These are phyloP conservation scores for Plantago major DNA, from an alignment of 257 asterid genomes.

Conservation along the genomic window DNA sequence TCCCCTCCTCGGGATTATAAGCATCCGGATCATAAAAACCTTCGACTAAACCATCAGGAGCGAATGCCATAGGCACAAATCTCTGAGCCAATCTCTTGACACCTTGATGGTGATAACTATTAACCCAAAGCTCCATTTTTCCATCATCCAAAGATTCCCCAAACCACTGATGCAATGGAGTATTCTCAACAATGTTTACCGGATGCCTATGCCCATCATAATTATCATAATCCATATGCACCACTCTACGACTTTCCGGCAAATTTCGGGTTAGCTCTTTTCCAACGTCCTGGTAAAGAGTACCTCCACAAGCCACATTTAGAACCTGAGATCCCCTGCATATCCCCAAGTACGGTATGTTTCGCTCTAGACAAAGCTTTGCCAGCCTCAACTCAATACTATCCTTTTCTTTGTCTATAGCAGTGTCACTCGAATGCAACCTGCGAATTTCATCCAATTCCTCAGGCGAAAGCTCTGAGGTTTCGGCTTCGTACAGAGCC, in stretches of 20 bases:
- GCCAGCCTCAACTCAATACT: conserved; percentile 77
- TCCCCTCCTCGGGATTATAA: conserved; percentile 77
- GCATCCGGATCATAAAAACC: conserved; percentile 87
- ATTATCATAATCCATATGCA: conserved; percentile 68
- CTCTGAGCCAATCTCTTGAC: conserved; percentile 76
- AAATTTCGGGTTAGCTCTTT: conserved; percentile 37
- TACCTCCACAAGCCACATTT: conserved; percentile 94
- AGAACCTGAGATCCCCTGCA: conserved; percentile 91
- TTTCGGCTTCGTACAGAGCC: conserved; percentile 60
- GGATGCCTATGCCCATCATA: conserved; percentile 76
- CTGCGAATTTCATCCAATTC: conserved; percentile 64
- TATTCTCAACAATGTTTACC: conserved; percentile 43
- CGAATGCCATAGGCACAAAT: conserved; percentile 84
- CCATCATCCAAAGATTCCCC: conserved; percentile 43
- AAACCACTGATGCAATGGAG: conserved; percentile 76
- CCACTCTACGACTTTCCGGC: conserved; percentile 24
- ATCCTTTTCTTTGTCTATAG: conserved; percentile 73
- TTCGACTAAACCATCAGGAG: conserved; percentile 82
- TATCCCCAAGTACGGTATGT: conserved; percentile 81
- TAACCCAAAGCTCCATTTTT: conserved; percentile 53
- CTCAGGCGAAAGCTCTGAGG: conserved; percentile 37
- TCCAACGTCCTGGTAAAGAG: conserved; percentile 74
- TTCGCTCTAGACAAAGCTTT: conserved; percentile 77
- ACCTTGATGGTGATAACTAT: conserved; percentile 95
- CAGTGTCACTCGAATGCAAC: conserved; percentile 62